phyloP scores from a whole-genome alignment of 164 flowering plant species.

The Tetracentron sinense region DNA sequence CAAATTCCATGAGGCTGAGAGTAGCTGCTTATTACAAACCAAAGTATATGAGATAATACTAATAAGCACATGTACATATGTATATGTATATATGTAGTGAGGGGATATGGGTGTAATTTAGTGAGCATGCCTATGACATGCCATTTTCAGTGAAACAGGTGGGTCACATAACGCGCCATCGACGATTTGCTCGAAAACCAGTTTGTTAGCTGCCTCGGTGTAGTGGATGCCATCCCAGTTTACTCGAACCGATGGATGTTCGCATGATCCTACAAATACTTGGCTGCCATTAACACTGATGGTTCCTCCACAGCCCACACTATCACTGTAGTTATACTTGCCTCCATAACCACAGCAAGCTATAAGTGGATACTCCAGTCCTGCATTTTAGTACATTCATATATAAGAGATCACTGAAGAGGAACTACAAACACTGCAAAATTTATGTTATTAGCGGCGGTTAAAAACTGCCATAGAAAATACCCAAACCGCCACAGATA shows the following conservation, averaged over 20 bases:
- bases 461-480: too few relatives aligned
- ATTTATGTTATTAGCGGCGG: too few relatives aligned
- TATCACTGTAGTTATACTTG: constrained; percentile 23
- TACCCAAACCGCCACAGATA: too few relatives aligned
- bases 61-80: too few relatives aligned
- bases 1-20: too few relatives aligned
- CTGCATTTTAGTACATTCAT: constrained; percentile 13
- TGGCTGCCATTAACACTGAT: constrained; percentile 18
- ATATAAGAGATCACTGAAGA: constrained; percentile 29
- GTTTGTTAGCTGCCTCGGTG: constrained; percentile 36
- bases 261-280: constrained; percentile 22
- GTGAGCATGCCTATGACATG: constrained; percentile 13
- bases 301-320: neutral
- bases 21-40: too few relatives aligned
- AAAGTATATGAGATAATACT: too few relatives aligned
- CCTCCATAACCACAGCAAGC: constrained; percentile 46
- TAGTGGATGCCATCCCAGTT: constrained; percentile 43
- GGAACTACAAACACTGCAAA: too few relatives aligned
- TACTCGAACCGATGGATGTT: constrained; percentile 14
- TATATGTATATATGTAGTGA: too few relatives aligned
- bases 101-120: too few relatives aligned
- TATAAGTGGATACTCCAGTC: constrained; percentile 28
- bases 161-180: constrained; percentile 34
- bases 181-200: constrained; percentile 22
- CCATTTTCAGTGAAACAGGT: constrained; percentile 21